Evolutionary conservation across 805 yeast species (phyloP), one percentile per base, ranked within the genome.

Genomic region (Myxozyma neglecta): DNA sequence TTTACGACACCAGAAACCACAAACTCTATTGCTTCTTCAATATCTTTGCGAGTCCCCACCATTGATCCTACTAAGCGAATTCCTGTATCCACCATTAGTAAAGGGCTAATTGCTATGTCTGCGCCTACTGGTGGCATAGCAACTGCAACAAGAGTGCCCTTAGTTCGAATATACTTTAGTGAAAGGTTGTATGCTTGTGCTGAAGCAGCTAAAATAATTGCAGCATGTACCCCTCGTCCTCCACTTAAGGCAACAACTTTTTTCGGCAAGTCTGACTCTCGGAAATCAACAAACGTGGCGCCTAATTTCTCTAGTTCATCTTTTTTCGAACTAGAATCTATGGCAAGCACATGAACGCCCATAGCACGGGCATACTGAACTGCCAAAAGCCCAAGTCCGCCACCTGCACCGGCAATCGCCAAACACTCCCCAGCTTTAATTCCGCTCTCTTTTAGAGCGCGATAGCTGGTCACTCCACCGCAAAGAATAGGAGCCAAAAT

Each of bases 391-490:
- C 85, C 85, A 66, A 82, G 75, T 48, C 85, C 85, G 70, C 85
- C 85, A 65, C 82, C 79, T 1, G 43, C 35, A 63, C 85, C 85
- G 54, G 82, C 74, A 63, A 84, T 76, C 67, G 84, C 86, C 53
- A 83, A 83, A 18, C 32, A 16, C 6, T 57, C 40, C 11, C 51
- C 49, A n/a, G 72, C 67, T 5, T 69, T 69, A 8, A 70, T 56
- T 51, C 74, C 68, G 49, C 73, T 70, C 69, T 80, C 73, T 54
- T 76, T 76, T 67, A 85, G 73, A 59, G 89, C 89, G 13, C 86
- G 81, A 73, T 76, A 85, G 3, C 82, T 85, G 7, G 89, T 85
- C 68, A 84, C 75, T 59, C 89, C 89, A 60, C 87, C 89, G 76
- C 89, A 85, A 74, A 84, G 75, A 75, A 85, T 74, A 62, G 88